Evolutionary conservation across 768 basidiomycete genomes (phyloP).

Genomic region (Collybia sp.): DNA sequence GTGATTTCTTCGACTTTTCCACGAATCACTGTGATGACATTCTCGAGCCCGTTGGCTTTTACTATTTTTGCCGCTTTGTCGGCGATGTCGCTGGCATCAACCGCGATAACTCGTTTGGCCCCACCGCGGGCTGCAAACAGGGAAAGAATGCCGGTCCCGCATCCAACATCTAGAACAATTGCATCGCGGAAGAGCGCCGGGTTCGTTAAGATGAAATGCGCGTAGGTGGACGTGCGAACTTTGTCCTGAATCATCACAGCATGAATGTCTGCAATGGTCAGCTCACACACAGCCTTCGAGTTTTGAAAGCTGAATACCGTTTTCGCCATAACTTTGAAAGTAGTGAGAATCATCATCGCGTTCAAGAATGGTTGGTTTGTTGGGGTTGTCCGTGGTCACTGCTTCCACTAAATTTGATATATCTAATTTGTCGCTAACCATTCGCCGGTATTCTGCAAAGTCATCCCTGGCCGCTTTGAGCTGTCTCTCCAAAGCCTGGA

Average conservation of each 20-base stretch:
- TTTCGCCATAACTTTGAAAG: constrained; percentile 85
- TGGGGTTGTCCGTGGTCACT: constrained; percentile 26
- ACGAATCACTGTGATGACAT: constrained; percentile 80
- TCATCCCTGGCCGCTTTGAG: constrained; percentile 55
- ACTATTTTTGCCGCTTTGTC: constrained; percentile 76
- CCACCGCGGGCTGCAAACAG: constrained; percentile 88
- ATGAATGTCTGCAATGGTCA: constrained; percentile 67
- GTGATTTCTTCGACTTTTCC: constrained; percentile 89
- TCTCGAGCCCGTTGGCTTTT: constrained; percentile 65
- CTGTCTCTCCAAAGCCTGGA: constrained; percentile 58
- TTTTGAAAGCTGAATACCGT: constrained; percentile 48
- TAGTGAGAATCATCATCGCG: constrained; percentile 93
- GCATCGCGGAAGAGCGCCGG: constrained; percentile 79
- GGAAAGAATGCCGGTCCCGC: constrained; percentile 91
- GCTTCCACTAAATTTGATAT: constrained; percentile 38
- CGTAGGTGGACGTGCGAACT: constrained; percentile 91
- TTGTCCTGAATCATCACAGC: constrained; percentile 96
- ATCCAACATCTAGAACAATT: constrained; percentile 91
- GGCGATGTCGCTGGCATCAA: constrained; percentile 86
- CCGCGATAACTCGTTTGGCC: constrained; percentile 85
- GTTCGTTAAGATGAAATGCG: constrained; percentile 83
- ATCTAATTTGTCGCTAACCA: constrained; percentile 53
- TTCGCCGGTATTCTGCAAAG: constrained; percentile 53
- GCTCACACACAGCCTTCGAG: background rate
- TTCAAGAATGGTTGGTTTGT: constrained; percentile 20